A percentile compares a stretch with the other conserved stretches of the same genome.
Conservation (phyloP, 257 asterid species). For the Fraxinus cuspidata region DNA sequence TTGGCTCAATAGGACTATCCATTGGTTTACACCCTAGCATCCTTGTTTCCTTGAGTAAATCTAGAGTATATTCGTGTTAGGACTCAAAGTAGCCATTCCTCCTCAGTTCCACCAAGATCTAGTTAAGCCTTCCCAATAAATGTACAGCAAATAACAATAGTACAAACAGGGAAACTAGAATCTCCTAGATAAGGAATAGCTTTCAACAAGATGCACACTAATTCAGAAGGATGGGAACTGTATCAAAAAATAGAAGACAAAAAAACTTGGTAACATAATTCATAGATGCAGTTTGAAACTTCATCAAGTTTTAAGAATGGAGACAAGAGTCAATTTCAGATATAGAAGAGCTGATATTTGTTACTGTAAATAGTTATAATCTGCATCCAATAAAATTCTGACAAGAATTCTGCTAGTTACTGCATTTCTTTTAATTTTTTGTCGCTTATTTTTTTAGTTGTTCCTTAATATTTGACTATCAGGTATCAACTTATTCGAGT, state of each 20-base stretch:
- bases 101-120: not conserved
- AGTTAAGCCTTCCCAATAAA: not conserved
- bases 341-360: not conserved
- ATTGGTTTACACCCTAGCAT: not conserved
- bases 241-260: not conserved
- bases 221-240: not conserved
- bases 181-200: not conserved
- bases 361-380: not conserved
- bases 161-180: not conserved
- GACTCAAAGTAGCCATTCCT: not conserved
- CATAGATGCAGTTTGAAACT: not conserved
- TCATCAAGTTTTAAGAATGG: not conserved
- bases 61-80: not conserved
- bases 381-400: not conserved
- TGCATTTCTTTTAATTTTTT: not conserved
- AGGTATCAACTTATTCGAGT: slow-evolving; percentile 90
- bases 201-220: not conserved
- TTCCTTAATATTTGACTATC: slow-evolving; percentile 12
- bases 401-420: not conserved
- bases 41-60: not conserved
- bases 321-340: not conserved
- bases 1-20: not conserved
- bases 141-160: too few species aligned
- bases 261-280: not conserved
- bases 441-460: not conserved